A percentile compares a stretch with the other conserved stretches of the same genome.
These are phyloP conservation scores for Phialophora verrucosa DNA, from an alignment of 2,329 filamentous ascomycete species.

Conservation along the genomic window DNA sequence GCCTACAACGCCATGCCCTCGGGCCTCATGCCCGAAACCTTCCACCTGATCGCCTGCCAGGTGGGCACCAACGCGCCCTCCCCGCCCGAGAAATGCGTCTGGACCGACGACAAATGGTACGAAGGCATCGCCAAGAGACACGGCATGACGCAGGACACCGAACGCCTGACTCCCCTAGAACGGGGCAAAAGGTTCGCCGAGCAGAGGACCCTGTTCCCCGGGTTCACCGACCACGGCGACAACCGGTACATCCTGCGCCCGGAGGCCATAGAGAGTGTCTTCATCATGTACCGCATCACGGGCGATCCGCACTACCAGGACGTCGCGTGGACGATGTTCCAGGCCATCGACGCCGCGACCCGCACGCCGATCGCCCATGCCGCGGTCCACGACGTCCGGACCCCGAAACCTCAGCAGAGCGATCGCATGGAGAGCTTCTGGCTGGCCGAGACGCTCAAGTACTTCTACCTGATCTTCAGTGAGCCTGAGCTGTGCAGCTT, in stretches of 20 bases:
- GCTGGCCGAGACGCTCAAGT: slow-evolving; percentile 89
- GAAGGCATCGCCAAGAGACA: slow-evolving; percentile 41
- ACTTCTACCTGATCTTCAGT: slow-evolving; percentile 83
- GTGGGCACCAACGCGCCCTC: slow-evolving; percentile 46
- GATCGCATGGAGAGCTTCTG: slow-evolving; percentile 89
- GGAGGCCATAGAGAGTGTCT: slow-evolving; percentile 67
- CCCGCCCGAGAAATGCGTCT: slow-evolving; percentile 45
- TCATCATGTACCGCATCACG: slow-evolving; percentile 65
- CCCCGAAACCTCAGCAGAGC: slow-evolving; percentile 46
- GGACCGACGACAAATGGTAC: slow-evolving; percentile 46
- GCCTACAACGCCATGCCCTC: slow-evolving; percentile 63
- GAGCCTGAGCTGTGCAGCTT: slow-evolving; percentile 68
- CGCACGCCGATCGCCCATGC: slow-evolving; percentile 53
- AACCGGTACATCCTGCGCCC: slow-evolving; percentile 68
- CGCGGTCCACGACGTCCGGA: slow-evolving; percentile 49
- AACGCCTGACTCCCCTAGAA: slow-evolving; percentile 29
- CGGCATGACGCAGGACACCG: slow-evolving; percentile 16
- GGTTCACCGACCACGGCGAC: slow-evolving; percentile 63
- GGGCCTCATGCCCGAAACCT: slow-evolving; percentile 67
- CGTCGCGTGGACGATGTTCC: slow-evolving; percentile 58
- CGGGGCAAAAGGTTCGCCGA: slow-evolving; percentile 47
- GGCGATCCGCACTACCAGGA: slow-evolving; percentile 57
- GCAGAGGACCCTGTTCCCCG: slow-evolving; percentile 55
- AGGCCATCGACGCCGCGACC: slow-evolving; percentile 52
- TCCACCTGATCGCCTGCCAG: slow-evolving; percentile 55